Percentiles rank a stretch among this genome's conserved stretches.
Conservation (phyloP, 768 basidiomycete species). For the Termitomyces sp. region DNA sequence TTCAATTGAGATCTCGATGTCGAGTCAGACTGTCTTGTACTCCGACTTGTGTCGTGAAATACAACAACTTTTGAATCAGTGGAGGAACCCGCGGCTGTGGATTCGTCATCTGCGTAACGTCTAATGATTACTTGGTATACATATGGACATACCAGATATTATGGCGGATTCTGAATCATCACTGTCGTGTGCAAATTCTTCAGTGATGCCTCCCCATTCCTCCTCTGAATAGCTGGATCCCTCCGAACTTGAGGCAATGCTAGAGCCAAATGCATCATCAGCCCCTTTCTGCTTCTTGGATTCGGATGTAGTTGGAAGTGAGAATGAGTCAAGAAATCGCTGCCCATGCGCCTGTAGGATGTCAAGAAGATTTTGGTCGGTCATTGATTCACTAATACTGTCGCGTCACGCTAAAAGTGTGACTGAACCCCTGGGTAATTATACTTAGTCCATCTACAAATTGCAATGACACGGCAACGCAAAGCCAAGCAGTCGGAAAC, state of each 20-base stretch:
- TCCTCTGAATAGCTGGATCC: constrained; percentile 24
- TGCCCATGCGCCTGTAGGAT: constrained; percentile 46
- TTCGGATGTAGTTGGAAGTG: constrained; percentile 12
- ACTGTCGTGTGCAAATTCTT: constrained; percentile 2
- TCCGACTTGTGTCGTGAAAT: constrained; percentile 38
- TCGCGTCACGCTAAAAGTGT: constrained; percentile 6
- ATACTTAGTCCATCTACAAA: no score
- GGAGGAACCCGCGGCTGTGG: constrained; percentile 28
- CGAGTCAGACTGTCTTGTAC: constrained; percentile 13
- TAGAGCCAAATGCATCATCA: constrained; percentile 13
- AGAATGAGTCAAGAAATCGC: constrained; percentile 42
- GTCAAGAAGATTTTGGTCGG: constrained; percentile 33
- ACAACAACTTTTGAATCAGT: constrained; percentile 48
- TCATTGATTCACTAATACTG: no score
- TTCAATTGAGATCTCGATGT: constrained; percentile 46
- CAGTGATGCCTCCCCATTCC: constrained; percentile 38
- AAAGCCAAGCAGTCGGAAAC: constrained; percentile 11
- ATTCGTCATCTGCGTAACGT: constrained; percentile 42
- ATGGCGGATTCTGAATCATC: constrained; percentile 12
- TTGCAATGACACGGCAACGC: constrained; percentile 26
- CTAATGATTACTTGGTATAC: constrained; percentile 14
- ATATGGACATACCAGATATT: constrained; percentile 5
- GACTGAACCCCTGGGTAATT: no score
- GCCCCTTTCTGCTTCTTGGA: constrained; percentile 22
- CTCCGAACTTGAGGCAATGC: constrained; percentile 6